A percentile compares a stretch with the other conserved stretches of the same genome.
phyloP scores from a whole-genome alignment of 2,329 filamentous ascomycete genomes.

The Lojkania enalia region DNA sequence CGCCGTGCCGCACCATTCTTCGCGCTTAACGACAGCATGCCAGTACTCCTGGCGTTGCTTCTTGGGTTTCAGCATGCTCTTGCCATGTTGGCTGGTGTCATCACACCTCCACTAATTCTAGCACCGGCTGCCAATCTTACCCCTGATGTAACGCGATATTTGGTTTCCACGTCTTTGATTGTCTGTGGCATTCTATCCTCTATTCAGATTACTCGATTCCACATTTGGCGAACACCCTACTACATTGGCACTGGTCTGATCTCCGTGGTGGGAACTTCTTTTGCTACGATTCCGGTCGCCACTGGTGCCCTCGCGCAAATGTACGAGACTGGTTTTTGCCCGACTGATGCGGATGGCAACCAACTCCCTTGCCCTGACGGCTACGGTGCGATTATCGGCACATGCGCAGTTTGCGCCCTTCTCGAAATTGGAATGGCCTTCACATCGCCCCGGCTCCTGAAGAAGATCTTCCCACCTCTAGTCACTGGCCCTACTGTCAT shows the following conservation, averaged over 20 bases:
- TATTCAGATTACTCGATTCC: conserved; percentile 77
- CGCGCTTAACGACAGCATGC: conserved; percentile 78
- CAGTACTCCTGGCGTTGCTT: conserved; percentile 71
- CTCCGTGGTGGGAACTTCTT: conserved; percentile 78
- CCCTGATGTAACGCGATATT: conserved; percentile 67
- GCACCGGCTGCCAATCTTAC: conserved; percentile 66
- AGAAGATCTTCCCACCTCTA: conserved; percentile 77
- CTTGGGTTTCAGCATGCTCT: conserved; percentile 80
- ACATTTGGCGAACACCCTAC: conserved; percentile 71
- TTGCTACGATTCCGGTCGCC: conserved; percentile 74
- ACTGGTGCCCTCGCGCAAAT: conserved; percentile 74
- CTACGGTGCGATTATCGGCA: conserved; percentile 76
- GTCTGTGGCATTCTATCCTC: conserved; percentile 75
- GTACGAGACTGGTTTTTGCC: conserved; percentile 74
- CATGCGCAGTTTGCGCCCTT: conserved; percentile 52
- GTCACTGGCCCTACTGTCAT: conserved; percentile 70
- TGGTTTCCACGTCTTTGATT: conserved; percentile 77
- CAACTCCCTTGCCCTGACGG: conserved; percentile 73
- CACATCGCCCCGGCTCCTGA: conserved; percentile 67
- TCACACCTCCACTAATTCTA: conserved; percentile 78
- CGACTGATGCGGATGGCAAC: conserved; percentile 62
- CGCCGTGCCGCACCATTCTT: conserved; percentile 74
- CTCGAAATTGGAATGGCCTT: conserved; percentile 77
- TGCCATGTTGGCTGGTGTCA: conserved; percentile 69
- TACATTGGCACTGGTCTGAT: conserved; percentile 70